Base-by-base conservation (phyloP, 2,329 filamentous ascomycete species). In the Sphaerostilbella broomeana region DNA sequence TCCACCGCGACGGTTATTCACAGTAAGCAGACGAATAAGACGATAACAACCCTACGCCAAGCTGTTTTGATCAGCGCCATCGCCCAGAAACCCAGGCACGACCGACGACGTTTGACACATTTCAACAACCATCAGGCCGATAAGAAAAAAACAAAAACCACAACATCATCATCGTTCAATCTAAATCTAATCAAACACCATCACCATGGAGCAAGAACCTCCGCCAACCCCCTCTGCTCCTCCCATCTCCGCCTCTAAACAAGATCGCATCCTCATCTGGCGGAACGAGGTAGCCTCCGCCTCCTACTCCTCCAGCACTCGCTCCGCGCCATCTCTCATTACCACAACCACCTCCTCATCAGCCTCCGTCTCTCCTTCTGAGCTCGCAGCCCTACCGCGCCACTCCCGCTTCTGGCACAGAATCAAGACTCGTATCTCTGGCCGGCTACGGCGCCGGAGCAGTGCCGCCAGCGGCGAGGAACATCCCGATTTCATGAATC, bases 261-360 rank as follows among this genome's bases (percentile, higher is more conserved):
- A 63, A 34, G 52, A 59, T 34, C 63, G 65, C 53, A 71, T 75
- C 47, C 55, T 68, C 43, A 60, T 68, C 43, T 76, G 72, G 72
- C 66, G 67, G 40, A 57, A 57, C 37, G 72, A 75, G 55, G 68
- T 75, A 33, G 59, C 59, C 24, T 52, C 56, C 16, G 56, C 61
- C 33, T 47, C 56, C 25, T 37, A 34, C 16, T 55, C 51, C 13
- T 62, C 60, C 49, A 47, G 43, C 35, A 64, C 61, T 39, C 54
- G 57, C 5, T 50, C 48, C 16, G 56, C 54, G 12, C 48, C 59
- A 10, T 50, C 54, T 7, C 46, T 57, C 27, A 49, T 56, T 12
- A 57, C 58, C 19, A 45, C 58, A 20, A 59, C 57, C 11, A 51
- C 47, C 26, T 61, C 58, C 39, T 52, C 57, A 12, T 51, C 51